These are phyloP conservation scores for Amanita phalloides DNA, from an alignment of 768 basidiomycete species.

Conservation along the genomic window DNA sequence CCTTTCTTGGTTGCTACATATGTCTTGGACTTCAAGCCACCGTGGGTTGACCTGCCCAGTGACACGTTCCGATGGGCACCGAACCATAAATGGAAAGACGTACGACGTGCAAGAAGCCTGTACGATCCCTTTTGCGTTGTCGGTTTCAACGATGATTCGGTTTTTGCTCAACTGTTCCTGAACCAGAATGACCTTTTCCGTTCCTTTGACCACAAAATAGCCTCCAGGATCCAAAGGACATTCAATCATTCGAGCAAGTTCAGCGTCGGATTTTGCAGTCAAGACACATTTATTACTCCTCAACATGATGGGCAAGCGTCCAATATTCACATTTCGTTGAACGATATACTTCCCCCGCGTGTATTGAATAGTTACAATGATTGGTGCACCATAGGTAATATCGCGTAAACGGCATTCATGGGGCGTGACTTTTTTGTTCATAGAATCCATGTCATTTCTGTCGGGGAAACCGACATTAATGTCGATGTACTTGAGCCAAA, in stretches of 20 bases:
- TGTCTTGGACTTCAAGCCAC: conserved; percentile 90
- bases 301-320: conserved; percentile 92
- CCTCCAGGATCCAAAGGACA: conserved; percentile 99
- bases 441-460: conserved; percentile 71
- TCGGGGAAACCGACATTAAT: conserved; percentile 90
- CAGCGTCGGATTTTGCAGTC: conserved; percentile 61
- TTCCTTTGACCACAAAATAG: conserved; percentile 98
- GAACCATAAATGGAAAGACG: conserved; percentile 20
- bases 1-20: conserved; percentile 94
- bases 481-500: conserved; percentile 95
- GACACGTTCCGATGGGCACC: background rate
- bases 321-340: conserved; percentile 79
- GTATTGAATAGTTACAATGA: conserved; percentile 91
- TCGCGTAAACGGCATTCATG: conserved; percentile 97
- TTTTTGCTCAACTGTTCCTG: conserved; percentile 99
- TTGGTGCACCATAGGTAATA: conserved; percentile 87
- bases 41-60: conserved; percentile 57
- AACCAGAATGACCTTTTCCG: conserved; percentile 97
- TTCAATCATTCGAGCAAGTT: conserved; percentile 91
- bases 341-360: conserved; percentile 87
- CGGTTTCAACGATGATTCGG: conserved; percentile 96
- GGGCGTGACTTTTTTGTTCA: conserved; percentile 81
- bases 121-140: conserved; percentile 78
- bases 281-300: conserved; percentile 92
- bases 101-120: conserved; percentile 96